These are phyloP conservation scores for Lipomyces orientalis DNA, from an alignment of 805 yeast species.

Conservation along the genomic window DNA sequence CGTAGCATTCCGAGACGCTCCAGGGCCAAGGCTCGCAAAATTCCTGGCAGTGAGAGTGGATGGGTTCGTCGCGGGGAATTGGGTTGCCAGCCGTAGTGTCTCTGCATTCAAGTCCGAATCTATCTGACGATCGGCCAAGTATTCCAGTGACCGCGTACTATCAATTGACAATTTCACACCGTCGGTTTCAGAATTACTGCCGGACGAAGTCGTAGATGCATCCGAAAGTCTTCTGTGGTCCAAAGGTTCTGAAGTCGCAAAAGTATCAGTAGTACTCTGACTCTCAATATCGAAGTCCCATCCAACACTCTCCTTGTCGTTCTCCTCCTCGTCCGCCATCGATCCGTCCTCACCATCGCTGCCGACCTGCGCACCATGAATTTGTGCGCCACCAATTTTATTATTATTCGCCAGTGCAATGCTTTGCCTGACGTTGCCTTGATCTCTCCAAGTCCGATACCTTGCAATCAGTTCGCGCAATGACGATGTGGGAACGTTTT, in stretches of 20 bases:
- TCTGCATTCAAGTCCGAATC: slow-evolving; percentile 4
- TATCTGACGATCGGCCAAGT: slow-evolving; percentile 5
- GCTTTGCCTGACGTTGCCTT: slow-evolving; percentile 57
- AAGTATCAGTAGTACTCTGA: slow-evolving; percentile 1
- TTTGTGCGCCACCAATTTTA: slow-evolving; percentile 2
- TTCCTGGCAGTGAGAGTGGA: background rate
- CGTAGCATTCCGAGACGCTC: background rate
- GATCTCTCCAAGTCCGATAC: slow-evolving; percentile 61
- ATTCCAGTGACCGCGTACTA: slow-evolving; percentile 2
- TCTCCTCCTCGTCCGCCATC: slow-evolving; percentile 42
- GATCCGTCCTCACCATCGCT: slow-evolving; percentile 41
- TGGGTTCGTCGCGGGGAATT: slow-evolving; percentile 8
- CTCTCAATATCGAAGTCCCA: slow-evolving; percentile 36
- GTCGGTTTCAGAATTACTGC: background rate
- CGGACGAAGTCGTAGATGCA: background rate
- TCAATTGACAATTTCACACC: background rate
- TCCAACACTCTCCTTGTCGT: slow-evolving; percentile 11
- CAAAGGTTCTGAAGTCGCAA: background rate
- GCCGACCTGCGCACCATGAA: slow-evolving; percentile 32
- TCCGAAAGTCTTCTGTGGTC: slow-evolving; percentile 1
- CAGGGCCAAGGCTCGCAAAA: background rate
- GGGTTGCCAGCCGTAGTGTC: slow-evolving; percentile 10
- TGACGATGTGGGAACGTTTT: slow-evolving; percentile 61
- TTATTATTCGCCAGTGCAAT: slow-evolving; percentile 43
- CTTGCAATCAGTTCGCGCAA: slow-evolving; percentile 74